A percentile compares a stretch with the other conserved stretches of the same genome.
phyloP scores from a whole-genome alignment of 2,329 filamentous ascomycete genomes.

The Verticillium klebahnii region DNA sequence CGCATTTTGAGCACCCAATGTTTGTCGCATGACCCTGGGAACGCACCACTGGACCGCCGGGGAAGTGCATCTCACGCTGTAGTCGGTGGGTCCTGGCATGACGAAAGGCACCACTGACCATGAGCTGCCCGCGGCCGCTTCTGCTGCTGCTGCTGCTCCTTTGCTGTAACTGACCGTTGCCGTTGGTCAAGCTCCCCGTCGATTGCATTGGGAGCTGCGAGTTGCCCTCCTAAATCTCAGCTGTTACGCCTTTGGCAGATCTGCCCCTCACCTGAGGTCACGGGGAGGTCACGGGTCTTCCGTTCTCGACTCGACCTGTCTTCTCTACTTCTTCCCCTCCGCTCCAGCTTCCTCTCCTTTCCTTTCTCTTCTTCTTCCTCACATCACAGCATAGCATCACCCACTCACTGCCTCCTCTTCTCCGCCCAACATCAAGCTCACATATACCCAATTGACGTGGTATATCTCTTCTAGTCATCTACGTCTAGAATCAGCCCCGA shows the following conservation, averaged over 20 bases:
- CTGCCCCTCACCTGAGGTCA: conserved; percentile 1
- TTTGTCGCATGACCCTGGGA: not conserved
- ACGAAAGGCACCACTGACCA: not conserved
- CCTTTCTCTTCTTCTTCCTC: conserved; percentile 16
- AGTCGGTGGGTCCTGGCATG: not conserved
- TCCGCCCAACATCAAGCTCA: conserved; percentile 6
- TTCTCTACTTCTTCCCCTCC: conserved; percentile 15
- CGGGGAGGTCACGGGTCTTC: not conserved
- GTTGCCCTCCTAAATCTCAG: not conserved
- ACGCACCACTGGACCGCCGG: not conserved
- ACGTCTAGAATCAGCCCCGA: not conserved
- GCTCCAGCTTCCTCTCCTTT: conserved; percentile 11
- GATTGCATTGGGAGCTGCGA: not conserved
- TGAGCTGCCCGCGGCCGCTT: not conserved
- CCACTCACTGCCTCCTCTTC: conserved; percentile 1
- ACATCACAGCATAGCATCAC: conserved; percentile 8
- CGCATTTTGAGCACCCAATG: not conserved
- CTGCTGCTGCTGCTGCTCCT: not conserved
- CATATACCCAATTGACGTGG: not conserved
- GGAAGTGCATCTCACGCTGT: not conserved
- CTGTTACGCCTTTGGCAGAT: not conserved
- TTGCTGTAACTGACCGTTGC: not conserved
- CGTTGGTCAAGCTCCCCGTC: not conserved
- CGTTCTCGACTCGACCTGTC: conserved; percentile 11
- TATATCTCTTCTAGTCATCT: not conserved